These are phyloP conservation scores for Radiomyces spectabilis DNA, from an alignment of 192 early-diverging fungal species.

Conservation along the genomic window DNA sequence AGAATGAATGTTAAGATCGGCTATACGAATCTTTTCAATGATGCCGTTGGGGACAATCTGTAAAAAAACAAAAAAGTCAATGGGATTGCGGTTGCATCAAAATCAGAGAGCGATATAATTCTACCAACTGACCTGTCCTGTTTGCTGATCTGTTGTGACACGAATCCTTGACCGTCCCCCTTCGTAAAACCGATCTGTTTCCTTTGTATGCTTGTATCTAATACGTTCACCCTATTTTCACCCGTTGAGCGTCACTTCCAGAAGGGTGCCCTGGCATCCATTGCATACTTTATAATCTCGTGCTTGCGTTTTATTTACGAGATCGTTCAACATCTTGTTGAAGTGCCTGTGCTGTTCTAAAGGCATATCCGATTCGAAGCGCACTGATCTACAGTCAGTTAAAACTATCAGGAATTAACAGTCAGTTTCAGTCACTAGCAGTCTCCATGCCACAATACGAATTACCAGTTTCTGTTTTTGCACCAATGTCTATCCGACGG, in stretches of 20 bases:
- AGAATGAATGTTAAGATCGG: constrained; percentile 79
- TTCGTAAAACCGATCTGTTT: constrained; percentile 64
- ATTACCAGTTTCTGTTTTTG: constrained; percentile 56
- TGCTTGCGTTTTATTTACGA: constrained; percentile 46
- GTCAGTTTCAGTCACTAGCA: no score
- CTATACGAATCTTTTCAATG: constrained; percentile 72
- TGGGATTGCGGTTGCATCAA: no score
- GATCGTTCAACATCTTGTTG: constrained; percentile 74
- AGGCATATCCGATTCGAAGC: constrained; percentile 86
- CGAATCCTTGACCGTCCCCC: constrained; percentile 35
- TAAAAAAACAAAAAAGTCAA: not conserved
- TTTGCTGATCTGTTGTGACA: constrained; percentile 62
- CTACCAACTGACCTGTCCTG: constrained; percentile 30
- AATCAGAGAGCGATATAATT: not conserved
- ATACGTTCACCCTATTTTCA: constrained; percentile 41
- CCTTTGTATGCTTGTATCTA: constrained; percentile 66
- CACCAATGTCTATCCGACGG: constrained; percentile 53
- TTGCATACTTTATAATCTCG: constrained; percentile 30
- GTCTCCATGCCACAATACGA: no score
- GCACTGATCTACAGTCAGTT: constrained; percentile 26
- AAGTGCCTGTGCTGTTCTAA: constrained; percentile 78
- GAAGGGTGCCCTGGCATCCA: no score
- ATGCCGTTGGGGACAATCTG: constrained; percentile 44
- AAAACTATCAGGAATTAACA: not conserved
- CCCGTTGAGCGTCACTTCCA: not conserved